Percentiles rank a stretch among this genome's conserved stretches.
phyloP scores from a whole-genome alignment of 768 basidiomycete genomes.

The Lenzites betulinus region DNA sequence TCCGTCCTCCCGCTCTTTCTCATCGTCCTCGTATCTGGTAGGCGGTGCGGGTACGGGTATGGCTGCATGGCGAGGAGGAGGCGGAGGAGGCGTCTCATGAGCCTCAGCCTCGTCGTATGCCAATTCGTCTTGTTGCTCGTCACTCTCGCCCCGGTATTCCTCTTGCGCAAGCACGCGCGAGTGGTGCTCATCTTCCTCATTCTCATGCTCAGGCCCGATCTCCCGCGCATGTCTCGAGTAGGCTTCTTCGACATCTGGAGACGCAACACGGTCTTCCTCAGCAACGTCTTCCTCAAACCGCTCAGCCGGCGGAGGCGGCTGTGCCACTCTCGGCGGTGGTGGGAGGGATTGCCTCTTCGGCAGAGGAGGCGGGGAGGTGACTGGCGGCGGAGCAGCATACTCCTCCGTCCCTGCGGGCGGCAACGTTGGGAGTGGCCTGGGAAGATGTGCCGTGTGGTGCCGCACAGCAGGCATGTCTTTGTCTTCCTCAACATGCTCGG shows the following conservation, averaged over 20 bases:
- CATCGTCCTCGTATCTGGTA: constrained; percentile 5
- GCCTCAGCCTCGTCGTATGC: background rate
- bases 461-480: constrained; percentile 20
- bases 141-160: background rate
- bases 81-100: constrained; percentile 15
- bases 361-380: background rate
- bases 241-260: constrained; percentile 4
- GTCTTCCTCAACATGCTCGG: constrained; percentile 19
- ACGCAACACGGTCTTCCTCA: background rate
- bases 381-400: constrained; percentile 6
- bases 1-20: background rate
- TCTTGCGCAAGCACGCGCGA: background rate
- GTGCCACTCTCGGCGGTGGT: constrained; percentile 11
- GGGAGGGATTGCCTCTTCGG: constrained; percentile 13
- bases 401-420: background rate
- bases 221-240: constrained; percentile 6
- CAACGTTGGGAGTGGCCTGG: constrained; percentile 6
- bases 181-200: background rate
- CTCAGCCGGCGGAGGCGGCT: constrained; percentile 2
- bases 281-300: background rate
- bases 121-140: background rate
- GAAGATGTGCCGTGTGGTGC: constrained; percentile 20
- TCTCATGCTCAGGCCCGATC: constrained; percentile 10
- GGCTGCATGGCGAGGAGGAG: constrained; percentile 16
- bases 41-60: background rate